A percentile compares a stretch with the other conserved stretches of the same genome.
phyloP scores from a whole-genome alignment of 208 protist species.

The Cochliopodium minus region DNA sequence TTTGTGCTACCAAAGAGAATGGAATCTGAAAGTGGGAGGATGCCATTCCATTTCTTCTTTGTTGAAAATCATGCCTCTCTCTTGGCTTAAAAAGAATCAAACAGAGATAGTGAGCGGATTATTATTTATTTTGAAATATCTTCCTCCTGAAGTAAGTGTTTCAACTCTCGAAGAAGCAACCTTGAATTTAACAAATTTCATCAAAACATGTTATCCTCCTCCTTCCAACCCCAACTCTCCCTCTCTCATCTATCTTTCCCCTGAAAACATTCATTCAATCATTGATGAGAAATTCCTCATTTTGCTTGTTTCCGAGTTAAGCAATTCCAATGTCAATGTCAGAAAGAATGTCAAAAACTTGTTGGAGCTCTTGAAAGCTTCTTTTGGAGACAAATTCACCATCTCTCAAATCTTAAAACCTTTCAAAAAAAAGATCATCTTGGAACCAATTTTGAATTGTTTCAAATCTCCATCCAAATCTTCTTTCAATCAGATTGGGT shows the following conservation, averaged over 20 bases:
- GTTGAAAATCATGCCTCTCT: neutral
- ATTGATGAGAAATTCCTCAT: no score
- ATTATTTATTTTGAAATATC: constrained; percentile 7
- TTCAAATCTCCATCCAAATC: no score
- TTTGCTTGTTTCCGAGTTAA: neutral
- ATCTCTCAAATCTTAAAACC: no score
- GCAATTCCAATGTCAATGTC: neutral
- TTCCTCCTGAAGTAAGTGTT: neutral
- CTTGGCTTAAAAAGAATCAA: neutral
- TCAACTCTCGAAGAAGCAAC: neutral
- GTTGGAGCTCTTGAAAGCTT: no score
- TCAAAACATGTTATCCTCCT: neutral
- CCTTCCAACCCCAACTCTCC: no score
- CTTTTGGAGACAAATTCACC: no score
- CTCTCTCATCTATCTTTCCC: no score
- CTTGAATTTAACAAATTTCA: neutral
- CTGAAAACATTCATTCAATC: no score
- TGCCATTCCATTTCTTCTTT: neutral
- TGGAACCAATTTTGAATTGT: no score
- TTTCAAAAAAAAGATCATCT: no score
- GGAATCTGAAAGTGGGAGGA: constrained; percentile 6
- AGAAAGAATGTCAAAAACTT: neutral
- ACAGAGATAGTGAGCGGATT: neutral
- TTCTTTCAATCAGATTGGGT: no score
- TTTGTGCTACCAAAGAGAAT: constrained; percentile 4